Evolutionary conservation across 495 filamentous ascomycete species (phyloP).

Genomic region (Aspergillus indologenus): DNA sequence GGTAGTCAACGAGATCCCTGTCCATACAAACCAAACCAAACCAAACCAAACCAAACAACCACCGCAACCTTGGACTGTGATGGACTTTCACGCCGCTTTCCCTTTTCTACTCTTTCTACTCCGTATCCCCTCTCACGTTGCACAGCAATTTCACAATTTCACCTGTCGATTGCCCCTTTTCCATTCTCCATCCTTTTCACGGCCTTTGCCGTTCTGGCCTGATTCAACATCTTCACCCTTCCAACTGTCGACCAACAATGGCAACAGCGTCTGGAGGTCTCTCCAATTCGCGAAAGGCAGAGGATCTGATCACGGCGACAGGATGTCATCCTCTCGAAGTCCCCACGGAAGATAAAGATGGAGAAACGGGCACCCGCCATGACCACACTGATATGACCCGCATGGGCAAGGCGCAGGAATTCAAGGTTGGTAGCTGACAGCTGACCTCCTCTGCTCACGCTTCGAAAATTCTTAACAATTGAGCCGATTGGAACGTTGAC

Average conservation of each 20-base stretch:
- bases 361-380: conserved; percentile 2
- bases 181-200: not conserved
- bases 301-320: not conserved
- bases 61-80: no score
- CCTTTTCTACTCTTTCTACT: not conserved
- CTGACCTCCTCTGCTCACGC: no score
- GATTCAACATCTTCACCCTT: not conserved
- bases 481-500: conserved; percentile 8
- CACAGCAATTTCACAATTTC: not conserved
- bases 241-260: no score
- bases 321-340: conserved; percentile 3
- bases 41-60: not conserved
- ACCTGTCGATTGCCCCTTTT: not conserved
- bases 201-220: not conserved
- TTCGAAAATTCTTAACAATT: not conserved
- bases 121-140: not conserved
- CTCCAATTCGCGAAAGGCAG: not conserved
- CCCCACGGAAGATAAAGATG: not conserved
- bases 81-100: not conserved
- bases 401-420: conserved; percentile 38
- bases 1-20: not conserved
- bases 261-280: not conserved
- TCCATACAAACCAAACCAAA: not conserved
- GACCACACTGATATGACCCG: conserved; percentile 41
- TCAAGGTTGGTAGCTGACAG: conserved; percentile 32